These are phyloP conservation scores for Euphorbia corollata DNA, from an alignment of 441 rosid genomes.

Conservation along the genomic window DNA sequence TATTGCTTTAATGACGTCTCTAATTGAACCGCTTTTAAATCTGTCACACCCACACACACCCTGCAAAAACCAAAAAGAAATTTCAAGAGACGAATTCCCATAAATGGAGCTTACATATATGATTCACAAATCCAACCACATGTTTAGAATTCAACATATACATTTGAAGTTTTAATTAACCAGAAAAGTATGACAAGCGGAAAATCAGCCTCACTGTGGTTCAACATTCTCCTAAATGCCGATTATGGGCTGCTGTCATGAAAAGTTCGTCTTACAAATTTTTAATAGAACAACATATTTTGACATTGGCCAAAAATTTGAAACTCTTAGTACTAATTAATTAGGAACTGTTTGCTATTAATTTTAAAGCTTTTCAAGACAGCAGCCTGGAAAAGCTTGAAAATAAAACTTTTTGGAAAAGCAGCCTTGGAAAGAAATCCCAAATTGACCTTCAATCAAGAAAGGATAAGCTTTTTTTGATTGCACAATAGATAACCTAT, in stretches of 20 bases:
- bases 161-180: not conserved
- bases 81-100: not conserved
- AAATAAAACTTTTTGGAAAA: too few species aligned
- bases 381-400: too few species aligned
- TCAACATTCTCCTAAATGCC: not conserved
- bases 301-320: too few species aligned
- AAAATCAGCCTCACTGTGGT: not conserved
- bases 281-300: too few species aligned
- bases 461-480: too few species aligned
- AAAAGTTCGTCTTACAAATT: too few species aligned
- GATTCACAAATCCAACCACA: not conserved
- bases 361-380: too few species aligned
- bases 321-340: too few species aligned
- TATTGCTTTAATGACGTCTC: constrained; percentile 56
- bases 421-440: too few species aligned
- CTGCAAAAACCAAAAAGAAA: constrained; percentile 32
- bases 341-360: too few species aligned
- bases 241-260: too few species aligned
- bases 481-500: not conserved
- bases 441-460: too few species aligned
- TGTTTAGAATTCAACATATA: not conserved
- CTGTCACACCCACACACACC: constrained; percentile 97
- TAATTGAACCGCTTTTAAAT: constrained; percentile 55
- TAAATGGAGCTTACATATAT: not conserved
- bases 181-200: not conserved